Percentiles rank a stretch among this genome's conserved stretches.
Conservation (phyloP, 1,284 basidiomycete genomes). For the Schizophyllum amplum region DNA sequence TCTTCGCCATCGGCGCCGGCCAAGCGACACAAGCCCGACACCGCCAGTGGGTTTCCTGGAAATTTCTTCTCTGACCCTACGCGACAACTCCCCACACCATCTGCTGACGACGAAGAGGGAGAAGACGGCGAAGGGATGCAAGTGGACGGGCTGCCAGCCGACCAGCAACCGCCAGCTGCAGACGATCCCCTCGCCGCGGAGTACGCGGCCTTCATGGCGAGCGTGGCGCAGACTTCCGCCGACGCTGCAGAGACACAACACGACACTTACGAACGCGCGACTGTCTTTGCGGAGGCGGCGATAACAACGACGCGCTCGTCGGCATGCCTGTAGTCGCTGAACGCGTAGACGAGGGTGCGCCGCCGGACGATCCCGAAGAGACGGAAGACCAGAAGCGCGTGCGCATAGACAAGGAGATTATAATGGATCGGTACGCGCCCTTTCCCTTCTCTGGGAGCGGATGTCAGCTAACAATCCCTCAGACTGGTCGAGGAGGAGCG, state of each 20-base stretch:
- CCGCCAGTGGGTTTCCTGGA: constrained; percentile 38
- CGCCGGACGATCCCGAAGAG: constrained; percentile 22
- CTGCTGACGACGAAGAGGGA: constrained; percentile 34
- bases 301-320: constrained; percentile 36
- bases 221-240: constrained; percentile 16
- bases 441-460: constrained; percentile 24
- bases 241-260: constrained; percentile 28
- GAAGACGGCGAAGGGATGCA: constrained; percentile 28
- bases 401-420: constrained; percentile 46
- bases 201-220: constrained; percentile 61
- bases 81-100: constrained; percentile 33
- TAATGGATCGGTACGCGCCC: not conserved
- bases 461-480: constrained; percentile 74
- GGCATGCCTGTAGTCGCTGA: constrained; percentile 36
- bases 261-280: constrained; percentile 60
- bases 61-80: constrained; percentile 78
- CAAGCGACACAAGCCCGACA: constrained; percentile 11
- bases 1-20: not conserved
- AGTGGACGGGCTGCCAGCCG: constrained; percentile 11
- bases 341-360: constrained; percentile 13
- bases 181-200: constrained; percentile 47
- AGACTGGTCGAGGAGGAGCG: constrained; percentile 69
- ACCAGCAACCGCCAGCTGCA: constrained; percentile 13
- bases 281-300: constrained; percentile 60
- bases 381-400: constrained; percentile 36